These are phyloP conservation scores for Auricularia auricula-judae DNA, from an alignment of 768 basidiomycete species.

Conservation along the genomic window DNA sequence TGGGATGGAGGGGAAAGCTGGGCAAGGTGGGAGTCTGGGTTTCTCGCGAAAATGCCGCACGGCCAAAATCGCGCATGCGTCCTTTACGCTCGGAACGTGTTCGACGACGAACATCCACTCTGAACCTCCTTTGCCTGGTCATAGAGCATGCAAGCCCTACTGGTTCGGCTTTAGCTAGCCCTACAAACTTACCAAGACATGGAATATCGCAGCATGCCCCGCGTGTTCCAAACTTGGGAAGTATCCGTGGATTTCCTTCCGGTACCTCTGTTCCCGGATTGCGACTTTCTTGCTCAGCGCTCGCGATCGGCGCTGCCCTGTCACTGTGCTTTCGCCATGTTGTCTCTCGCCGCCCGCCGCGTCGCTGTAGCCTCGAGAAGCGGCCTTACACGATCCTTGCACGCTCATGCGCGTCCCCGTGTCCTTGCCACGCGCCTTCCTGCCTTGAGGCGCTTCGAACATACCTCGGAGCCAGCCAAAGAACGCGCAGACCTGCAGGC, in stretches of 20 bases:
- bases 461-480: conserved; percentile 8
- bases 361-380: neutral
- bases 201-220: too few species aligned
- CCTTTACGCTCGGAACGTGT: too few species aligned
- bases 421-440: neutral
- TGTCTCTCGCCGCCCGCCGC: neutral
- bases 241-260: neutral
- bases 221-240: too few species aligned
- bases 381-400: neutral
- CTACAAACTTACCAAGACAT: too few species aligned
- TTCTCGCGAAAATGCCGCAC: too few species aligned
- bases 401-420: neutral
- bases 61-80: too few species aligned
- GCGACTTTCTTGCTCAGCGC: neutral
- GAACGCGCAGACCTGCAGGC: conserved; percentile 32
- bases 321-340: neutral
- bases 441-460: neutral
- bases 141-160: too few species aligned
- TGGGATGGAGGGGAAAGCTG: too few species aligned
- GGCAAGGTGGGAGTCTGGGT: too few species aligned
- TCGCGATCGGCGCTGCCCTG: neutral
- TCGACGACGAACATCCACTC: too few species aligned
- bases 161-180: too few species aligned
- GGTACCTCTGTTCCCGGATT: neutral
- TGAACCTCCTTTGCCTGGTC: too few species aligned